Conservation (phyloP, 2,329 filamentous ascomycete genomes). For the Colletotrichum sp. region DNA sequence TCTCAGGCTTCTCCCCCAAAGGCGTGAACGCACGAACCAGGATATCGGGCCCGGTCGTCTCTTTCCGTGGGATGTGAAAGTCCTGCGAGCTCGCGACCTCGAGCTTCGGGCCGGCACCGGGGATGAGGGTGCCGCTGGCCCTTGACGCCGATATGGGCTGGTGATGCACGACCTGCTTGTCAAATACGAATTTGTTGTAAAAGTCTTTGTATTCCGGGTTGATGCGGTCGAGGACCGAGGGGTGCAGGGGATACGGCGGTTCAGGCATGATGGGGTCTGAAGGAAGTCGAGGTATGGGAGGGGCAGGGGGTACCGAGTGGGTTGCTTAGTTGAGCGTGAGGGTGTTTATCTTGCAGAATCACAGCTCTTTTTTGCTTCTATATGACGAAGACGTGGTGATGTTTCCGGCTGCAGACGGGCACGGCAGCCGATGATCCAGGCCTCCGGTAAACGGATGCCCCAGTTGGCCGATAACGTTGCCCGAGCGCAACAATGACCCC, state of each 20-base stretch:
- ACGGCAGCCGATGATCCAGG: neutral
- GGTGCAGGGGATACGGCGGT: constrained; percentile 18
- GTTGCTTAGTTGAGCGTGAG: neutral
- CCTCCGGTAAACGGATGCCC: neutral
- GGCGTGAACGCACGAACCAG: constrained; percentile 56
- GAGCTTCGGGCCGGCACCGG: constrained; percentile 52
- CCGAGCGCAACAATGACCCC: neutral
- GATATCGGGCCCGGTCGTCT: constrained; percentile 52
- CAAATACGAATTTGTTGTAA: constrained; percentile 54
- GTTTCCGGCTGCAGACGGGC: neutral
- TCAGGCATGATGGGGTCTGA: constrained; percentile 29
- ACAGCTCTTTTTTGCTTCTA: neutral
- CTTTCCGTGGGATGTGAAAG: constrained; percentile 43
- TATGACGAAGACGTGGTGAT: neutral
- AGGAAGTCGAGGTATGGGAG: neutral
- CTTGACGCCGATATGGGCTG: constrained; percentile 57
- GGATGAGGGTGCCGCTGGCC: constrained; percentile 54
- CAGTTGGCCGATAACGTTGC: neutral
- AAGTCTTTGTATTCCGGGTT: constrained; percentile 56
- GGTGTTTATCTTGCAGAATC: neutral
- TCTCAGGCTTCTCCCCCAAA: constrained; percentile 39
- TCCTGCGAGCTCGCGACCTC: constrained; percentile 52
- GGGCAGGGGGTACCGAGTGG: neutral
- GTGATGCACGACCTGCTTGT: constrained; percentile 57
- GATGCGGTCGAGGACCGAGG: constrained; percentile 36